Conservation (phyloP, 2,329 filamentous ascomycete genomes). For the Plenodomus biglobosus region DNA sequence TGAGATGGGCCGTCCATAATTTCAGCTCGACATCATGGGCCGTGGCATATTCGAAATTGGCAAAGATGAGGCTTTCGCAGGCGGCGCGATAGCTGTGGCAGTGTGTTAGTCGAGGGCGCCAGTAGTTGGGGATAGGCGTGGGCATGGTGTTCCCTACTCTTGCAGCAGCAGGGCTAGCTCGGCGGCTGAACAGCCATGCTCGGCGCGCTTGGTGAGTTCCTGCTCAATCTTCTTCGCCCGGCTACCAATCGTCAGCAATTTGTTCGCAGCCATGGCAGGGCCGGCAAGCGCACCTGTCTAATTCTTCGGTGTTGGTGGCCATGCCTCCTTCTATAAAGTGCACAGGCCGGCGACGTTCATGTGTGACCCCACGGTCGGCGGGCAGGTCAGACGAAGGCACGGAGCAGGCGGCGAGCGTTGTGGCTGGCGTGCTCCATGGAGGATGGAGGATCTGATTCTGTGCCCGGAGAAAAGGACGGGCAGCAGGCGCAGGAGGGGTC, state of each 20-base stretch:
- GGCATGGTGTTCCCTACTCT: conserved; percentile 28
- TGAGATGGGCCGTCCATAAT: conserved; percentile 78
- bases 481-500: conserved; percentile 16
- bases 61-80: conserved; percentile 72
- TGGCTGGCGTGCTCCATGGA: conserved; percentile 61
- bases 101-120: conserved; percentile 19
- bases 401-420: conserved; percentile 50
- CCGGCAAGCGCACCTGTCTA: conserved; percentile 52
- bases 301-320: conserved; percentile 53
- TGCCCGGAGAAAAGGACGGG: conserved; percentile 40
- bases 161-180: conserved; percentile 51
- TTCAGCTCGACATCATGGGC: conserved; percentile 65
- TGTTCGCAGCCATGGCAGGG: neutral
- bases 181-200: conserved; percentile 53
- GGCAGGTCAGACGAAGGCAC: conserved; percentile 61
- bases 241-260: conserved; percentile 33
- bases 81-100: conserved; percentile 64
- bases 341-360: conserved; percentile 31
- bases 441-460: conserved; percentile 51
- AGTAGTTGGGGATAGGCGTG: neutral
- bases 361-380: conserved; percentile 55
- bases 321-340: conserved; percentile 33
- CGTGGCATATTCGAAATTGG: conserved; percentile 68
- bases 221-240: conserved; percentile 53
- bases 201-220: conserved; percentile 53